phyloP scores from a whole-genome alignment of 805 yeast species.

The Candida koratica region DNA sequence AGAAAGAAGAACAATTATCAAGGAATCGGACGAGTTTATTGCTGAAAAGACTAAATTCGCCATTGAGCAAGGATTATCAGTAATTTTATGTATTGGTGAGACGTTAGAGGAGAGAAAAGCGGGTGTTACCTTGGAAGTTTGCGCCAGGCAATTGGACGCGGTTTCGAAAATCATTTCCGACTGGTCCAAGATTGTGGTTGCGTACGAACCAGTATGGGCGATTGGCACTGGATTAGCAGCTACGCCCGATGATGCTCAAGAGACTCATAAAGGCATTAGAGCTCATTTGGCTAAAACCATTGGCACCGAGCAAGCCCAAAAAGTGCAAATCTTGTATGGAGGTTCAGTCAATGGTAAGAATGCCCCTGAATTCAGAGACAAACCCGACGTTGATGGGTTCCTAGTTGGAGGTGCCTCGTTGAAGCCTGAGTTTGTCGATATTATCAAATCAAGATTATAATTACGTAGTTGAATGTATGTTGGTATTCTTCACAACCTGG shows the following conservation, averaged over 20 bases:
- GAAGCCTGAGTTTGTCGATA: conserved; percentile 96
- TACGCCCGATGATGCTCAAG: conserved; percentile 97
- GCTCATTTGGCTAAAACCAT: conserved; percentile 71
- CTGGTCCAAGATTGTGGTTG: conserved; percentile 91
- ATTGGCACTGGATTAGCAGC: conserved; percentile 99
- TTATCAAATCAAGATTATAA: conserved; percentile 85
- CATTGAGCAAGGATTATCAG: conserved; percentile 81
- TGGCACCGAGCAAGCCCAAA: conserved; percentile 72
- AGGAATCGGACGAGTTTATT: conserved; percentile 84
- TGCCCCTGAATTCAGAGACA: conserved; percentile 84
- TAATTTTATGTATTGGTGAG: conserved; percentile 97
- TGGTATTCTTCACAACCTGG: neutral
- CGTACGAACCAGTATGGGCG: conserved; percentile 99
- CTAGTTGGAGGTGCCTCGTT: conserved; percentile 98
- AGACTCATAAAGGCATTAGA: conserved; percentile 87
- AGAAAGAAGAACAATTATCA: conserved; percentile 93
- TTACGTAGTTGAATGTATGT: neutral
- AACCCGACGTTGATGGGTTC: conserved; percentile 95
- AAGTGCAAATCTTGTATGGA: conserved; percentile 91
- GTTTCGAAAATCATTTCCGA: conserved; percentile 75
- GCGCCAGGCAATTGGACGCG: conserved; percentile 86
- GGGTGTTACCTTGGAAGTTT: conserved; percentile 79
- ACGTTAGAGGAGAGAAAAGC: conserved; percentile 92
- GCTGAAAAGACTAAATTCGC: conserved; percentile 96
- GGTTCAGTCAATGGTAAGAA: conserved; percentile 97